A percentile compares a stretch with the other conserved stretches of the same genome.
phyloP scores from a whole-genome alignment of 306 rosid genomes.

The Trichosanthes cucumerina region DNA sequence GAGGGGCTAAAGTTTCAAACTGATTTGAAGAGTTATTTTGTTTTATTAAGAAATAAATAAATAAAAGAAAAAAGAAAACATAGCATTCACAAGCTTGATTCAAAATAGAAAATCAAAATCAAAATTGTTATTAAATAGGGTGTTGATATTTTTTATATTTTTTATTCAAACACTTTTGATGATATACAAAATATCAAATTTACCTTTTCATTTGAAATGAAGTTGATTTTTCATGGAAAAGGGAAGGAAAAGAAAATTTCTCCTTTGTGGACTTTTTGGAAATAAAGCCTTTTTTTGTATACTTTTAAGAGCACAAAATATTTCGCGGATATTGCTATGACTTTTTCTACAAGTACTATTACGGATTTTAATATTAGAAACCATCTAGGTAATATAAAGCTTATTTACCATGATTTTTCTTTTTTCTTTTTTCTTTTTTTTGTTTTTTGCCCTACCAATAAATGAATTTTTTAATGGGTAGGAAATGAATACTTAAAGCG shows the following conservation, averaged over 20 bases:
- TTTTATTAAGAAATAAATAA: too few species aligned
- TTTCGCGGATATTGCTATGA: not conserved
- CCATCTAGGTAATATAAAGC: not conserved
- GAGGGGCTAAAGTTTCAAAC: not conserved
- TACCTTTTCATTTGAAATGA: conserved; percentile 7
- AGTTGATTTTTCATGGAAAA: not conserved
- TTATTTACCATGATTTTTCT: too few species aligned
- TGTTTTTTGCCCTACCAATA: not conserved
- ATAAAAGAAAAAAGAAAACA: not conserved
- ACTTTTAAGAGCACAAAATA: not conserved
- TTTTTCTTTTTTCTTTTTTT: too few species aligned
- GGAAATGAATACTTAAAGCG: not conserved
- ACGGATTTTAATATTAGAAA: not conserved
- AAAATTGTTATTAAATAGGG: too few species aligned
- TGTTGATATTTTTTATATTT: not conserved
- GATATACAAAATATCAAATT: not conserved
- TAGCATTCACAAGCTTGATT: not conserved
- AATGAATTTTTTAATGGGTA: not conserved
- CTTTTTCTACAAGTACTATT: not conserved
- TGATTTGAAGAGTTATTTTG: not conserved
- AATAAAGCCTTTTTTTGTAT: not conserved
- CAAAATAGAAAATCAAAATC: too few species aligned
- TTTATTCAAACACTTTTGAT: too few species aligned
- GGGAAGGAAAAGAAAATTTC: not conserved
- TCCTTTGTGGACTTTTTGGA: not conserved